These are phyloP conservation scores for Hyparrhenia diplandra DNA, from an alignment of 176 grass and related monocot species.

Conservation along the genomic window DNA sequence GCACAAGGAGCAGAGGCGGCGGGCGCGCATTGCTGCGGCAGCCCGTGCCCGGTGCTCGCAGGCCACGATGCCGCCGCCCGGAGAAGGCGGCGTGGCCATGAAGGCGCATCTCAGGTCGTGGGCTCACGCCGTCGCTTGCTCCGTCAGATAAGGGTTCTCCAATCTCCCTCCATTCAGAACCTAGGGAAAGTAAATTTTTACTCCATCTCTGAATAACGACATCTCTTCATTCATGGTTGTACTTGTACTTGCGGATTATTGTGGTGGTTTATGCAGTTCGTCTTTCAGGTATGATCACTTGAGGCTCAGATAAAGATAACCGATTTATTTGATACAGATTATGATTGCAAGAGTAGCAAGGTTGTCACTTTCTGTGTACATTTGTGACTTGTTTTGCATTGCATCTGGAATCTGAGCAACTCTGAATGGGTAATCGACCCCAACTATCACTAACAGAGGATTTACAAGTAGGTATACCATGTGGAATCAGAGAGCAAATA, in stretches of 20 bases:
- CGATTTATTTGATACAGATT: background rate
- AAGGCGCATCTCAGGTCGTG: slow-evolving; percentile 60
- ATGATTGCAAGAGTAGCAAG: slow-evolving; percentile 9
- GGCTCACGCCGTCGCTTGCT: slow-evolving; percentile 66
- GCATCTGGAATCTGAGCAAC: background rate
- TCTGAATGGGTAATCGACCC: slow-evolving; percentile 14
- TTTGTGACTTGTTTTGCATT: slow-evolving; percentile 27
- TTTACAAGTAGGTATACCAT: slow-evolving; percentile 30
- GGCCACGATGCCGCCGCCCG: slow-evolving; percentile 1
- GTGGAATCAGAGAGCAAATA: slow-evolving; percentile 17
- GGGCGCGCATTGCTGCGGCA: background rate
- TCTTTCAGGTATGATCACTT: background rate
- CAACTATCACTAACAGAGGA: slow-evolving; percentile 21
- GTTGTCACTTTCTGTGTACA: slow-evolving; percentile 17
- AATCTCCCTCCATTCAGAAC: background rate
- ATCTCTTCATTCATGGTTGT: background rate
- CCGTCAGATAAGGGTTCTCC: slow-evolving; percentile 33
- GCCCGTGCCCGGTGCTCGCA: slow-evolving; percentile 21
- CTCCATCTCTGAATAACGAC: background rate
- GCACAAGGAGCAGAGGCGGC: slow-evolving; percentile 10
- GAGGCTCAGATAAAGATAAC: background rate
- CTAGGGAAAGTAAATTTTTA: background rate
- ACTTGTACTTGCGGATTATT: background rate
- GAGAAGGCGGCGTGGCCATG: slow-evolving; percentile 64
- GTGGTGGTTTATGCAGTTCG: background rate